Evolutionary conservation across 768 basidiomycete genomes (phyloP).

Genomic region (Boletus coccyginus): DNA sequence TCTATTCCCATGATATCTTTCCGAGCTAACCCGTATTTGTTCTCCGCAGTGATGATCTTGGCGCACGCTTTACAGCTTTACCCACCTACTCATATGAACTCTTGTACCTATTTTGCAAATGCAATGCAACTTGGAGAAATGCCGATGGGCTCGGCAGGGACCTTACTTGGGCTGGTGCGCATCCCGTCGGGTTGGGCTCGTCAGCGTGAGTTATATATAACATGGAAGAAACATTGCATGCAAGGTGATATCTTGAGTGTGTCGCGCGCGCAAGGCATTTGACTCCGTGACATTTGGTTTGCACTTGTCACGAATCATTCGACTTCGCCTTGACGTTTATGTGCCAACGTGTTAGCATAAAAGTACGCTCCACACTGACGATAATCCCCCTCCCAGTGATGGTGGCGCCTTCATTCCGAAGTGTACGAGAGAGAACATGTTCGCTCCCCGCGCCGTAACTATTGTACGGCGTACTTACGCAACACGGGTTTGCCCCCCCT

Average conservation of each 20-base stretch:
- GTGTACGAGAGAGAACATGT: conserved; percentile 9
- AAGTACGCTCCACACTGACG: not conserved
- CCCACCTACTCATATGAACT: conserved; percentile 1
- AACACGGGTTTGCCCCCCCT: conserved; percentile 9
- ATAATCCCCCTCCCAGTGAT: conserved; percentile 7
- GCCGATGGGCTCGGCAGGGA: not conserved
- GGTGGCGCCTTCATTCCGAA: conserved; percentile 21
- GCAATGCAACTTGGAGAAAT: conserved; percentile 5
- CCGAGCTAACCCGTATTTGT: conserved; percentile 16
- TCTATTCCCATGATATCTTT: not conserved
- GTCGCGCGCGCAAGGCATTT: not conserved
- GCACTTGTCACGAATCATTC: conserved; percentile 1
- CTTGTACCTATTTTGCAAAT: conserved; percentile 17
- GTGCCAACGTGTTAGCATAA: not conserved
- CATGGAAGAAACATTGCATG: not conserved
- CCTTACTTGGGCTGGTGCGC: not conserved
- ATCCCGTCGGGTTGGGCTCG: not conserved
- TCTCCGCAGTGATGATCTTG: not conserved
- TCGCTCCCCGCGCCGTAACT: conserved; percentile 18
- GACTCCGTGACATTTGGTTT: not conserved
- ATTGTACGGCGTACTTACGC: conserved; percentile 13
- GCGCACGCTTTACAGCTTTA: not conserved
- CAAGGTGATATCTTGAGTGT: not conserved
- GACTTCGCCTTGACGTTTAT: not conserved
- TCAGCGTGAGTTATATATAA: not conserved